Percentiles rank a stretch among this genome's conserved stretches.
phyloP scores from a whole-genome alignment of 768 basidiomycete genomes.

The Stropharia rugosoannulata region DNA sequence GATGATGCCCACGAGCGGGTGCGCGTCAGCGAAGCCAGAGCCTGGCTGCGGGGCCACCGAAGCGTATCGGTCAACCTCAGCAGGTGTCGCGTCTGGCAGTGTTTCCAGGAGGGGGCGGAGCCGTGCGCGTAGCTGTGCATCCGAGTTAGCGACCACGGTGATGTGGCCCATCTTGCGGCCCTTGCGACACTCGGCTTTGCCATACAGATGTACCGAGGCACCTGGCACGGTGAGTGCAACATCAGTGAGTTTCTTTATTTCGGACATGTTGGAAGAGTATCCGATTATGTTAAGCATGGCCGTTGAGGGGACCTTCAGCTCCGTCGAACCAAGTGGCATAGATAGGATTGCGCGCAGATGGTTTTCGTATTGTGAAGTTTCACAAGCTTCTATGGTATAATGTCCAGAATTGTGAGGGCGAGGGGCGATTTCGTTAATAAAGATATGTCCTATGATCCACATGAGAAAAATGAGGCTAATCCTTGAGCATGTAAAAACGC shows the following conservation, averaged over 20 bases:
- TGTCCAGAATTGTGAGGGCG: slow-evolving; percentile 98
- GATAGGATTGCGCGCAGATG: slow-evolving; percentile 93
- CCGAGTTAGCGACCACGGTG: slow-evolving; percentile 81
- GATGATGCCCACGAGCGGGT: slow-evolving; percentile 88
- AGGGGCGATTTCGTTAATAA: slow-evolving; percentile 96
- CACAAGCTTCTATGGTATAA: slow-evolving; percentile 97
- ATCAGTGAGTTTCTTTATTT: slow-evolving; percentile 55
- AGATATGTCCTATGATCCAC: slow-evolving; percentile 56
- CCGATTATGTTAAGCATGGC: slow-evolving; percentile 97
- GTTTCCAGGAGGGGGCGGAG: slow-evolving; percentile 75
- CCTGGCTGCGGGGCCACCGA: slow-evolving; percentile 43
- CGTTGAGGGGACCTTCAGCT: slow-evolving; percentile 81
- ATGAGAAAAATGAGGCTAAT: background rate
- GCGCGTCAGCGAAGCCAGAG: slow-evolving; percentile 55
- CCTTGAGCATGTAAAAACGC: slow-evolving; percentile 17
- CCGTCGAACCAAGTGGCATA: slow-evolving; percentile 86
- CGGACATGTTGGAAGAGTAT: slow-evolving; percentile 60
- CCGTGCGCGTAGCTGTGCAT: slow-evolving; percentile 66
- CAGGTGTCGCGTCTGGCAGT: slow-evolving; percentile 44
- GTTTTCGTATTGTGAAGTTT: slow-evolving; percentile 96
- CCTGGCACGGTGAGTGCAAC: slow-evolving; percentile 71
- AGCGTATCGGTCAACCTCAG: slow-evolving; percentile 54
- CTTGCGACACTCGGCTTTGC: slow-evolving; percentile 86
- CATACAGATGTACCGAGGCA: slow-evolving; percentile 86
- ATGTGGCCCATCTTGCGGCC: slow-evolving; percentile 99